Conservation (phyloP, 2,329 filamentous ascomycete genomes). For the Zarea fungicola region DNA sequence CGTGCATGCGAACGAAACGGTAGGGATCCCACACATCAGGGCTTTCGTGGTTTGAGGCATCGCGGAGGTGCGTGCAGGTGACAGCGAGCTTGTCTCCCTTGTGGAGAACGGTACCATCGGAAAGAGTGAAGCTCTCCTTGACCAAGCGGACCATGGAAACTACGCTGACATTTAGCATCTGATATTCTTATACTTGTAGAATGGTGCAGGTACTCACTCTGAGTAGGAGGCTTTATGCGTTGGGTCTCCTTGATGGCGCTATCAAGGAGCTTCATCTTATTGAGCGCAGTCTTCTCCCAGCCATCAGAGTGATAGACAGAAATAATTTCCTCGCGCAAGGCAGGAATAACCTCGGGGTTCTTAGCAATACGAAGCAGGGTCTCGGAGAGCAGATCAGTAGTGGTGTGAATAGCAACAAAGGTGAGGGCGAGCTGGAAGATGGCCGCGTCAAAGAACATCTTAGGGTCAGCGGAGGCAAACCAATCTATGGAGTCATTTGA, state of each 20-base stretch:
- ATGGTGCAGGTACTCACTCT: constrained; percentile 13
- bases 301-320: constrained; percentile 14
- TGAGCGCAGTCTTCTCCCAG: constrained; percentile 41
- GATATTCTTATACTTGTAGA: not conserved
- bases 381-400: constrained; percentile 27
- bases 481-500: constrained; percentile 47
- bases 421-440: constrained; percentile 22
- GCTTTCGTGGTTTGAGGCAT: constrained; percentile 26
- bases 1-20: constrained; percentile 37
- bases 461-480: constrained; percentile 42
- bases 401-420: constrained; percentile 52
- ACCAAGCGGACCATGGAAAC: constrained; percentile 13
- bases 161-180: not conserved
- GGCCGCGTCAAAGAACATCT: constrained; percentile 13
- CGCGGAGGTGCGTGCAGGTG: constrained; percentile 1
- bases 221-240: constrained; percentile 37
- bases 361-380: constrained; percentile 31
- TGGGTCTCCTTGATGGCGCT: constrained; percentile 47
- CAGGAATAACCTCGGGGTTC: constrained; percentile 30
- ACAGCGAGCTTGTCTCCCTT: constrained; percentile 9
- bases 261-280: constrained; percentile 42
- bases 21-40: constrained; percentile 40
- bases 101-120: constrained; percentile 12
- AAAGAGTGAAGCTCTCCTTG: constrained; percentile 10
- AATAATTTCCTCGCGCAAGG: constrained; percentile 37